These are phyloP conservation scores for Cryptosporidium sp. DNA, from an alignment of 169 alveolate genomes.

Conservation along the genomic window DNA sequence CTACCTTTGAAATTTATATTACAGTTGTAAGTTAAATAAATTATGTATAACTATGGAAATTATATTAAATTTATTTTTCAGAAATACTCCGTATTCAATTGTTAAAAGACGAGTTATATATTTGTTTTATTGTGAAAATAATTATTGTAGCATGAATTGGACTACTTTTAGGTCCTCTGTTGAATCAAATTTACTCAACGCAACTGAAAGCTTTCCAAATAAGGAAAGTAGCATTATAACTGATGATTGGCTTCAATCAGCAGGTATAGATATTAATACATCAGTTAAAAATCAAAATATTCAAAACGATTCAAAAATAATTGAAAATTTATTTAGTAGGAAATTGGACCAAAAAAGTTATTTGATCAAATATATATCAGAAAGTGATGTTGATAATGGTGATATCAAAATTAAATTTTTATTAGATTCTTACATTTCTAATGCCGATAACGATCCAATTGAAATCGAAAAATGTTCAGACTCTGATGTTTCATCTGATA, in stretches of 20 bases:
- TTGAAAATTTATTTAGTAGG: background rate
- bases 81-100: slow-evolving; percentile 53
- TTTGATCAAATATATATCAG: slow-evolving; percentile 19
- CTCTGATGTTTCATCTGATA: slow-evolving; percentile 32
- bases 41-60: background rate
- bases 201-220: background rate
- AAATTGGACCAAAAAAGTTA: slow-evolving; percentile 3
- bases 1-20: slow-evolving; percentile 31
- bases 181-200: background rate
- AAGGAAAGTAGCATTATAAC: background rate
- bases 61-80: background rate
- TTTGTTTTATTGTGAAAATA: slow-evolving; percentile 20
- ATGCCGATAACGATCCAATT: background rate
- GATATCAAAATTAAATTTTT: background rate
- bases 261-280: slow-evolving; percentile 15
- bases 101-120: slow-evolving; percentile 19
- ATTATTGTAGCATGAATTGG: slow-evolving; percentile 26
- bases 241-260: slow-evolving; percentile 60
- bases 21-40: slow-evolving; percentile 43
- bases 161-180: slow-evolving; percentile 4
- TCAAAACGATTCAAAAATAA: background rate
- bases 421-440: slow-evolving; percentile 1
- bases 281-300: background rate
- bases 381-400: background rate
- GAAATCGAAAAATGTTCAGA: background rate